Evolutionary conservation across 2,329 filamentous ascomycete species (phyloP).

Genomic region (Trichoderma atroviride): DNA sequence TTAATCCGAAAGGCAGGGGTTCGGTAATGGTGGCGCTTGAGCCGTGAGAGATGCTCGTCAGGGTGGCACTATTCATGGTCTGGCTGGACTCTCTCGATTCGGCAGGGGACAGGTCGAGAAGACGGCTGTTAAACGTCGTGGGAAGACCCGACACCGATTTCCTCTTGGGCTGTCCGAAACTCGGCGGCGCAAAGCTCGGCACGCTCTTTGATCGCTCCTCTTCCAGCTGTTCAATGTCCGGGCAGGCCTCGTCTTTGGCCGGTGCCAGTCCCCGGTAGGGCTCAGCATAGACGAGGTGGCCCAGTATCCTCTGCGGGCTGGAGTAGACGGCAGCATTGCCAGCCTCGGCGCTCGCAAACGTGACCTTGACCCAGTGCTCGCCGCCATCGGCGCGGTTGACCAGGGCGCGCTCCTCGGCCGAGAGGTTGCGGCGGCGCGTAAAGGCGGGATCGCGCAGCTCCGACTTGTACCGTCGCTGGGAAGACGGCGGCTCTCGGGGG

Average conservation of each 20-base stretch:
- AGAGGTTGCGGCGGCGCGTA: slow-evolving; percentile 66
- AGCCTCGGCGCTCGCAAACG: slow-evolving; percentile 73
- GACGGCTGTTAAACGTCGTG: slow-evolving; percentile 42
- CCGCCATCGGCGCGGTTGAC: slow-evolving; percentile 83
- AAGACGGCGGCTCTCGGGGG: slow-evolving; percentile 76
- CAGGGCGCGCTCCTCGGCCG: slow-evolving; percentile 72
- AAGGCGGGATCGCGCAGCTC: slow-evolving; percentile 74
- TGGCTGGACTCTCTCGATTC: slow-evolving; percentile 55
- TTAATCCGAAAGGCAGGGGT: slow-evolving; percentile 25
- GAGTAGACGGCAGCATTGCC: slow-evolving; percentile 70
- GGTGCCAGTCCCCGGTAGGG: slow-evolving; percentile 68
- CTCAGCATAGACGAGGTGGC: slow-evolving; percentile 71
- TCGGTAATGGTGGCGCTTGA: slow-evolving; percentile 53
- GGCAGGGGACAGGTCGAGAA: slow-evolving; percentile 47
- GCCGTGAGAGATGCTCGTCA: slow-evolving; percentile 46
- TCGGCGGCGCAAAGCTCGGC: slow-evolving; percentile 32
- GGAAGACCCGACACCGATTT: slow-evolving; percentile 38
- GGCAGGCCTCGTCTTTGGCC: slow-evolving; percentile 63
- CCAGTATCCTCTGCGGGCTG: slow-evolving; percentile 72
- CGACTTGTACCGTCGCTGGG: slow-evolving; percentile 70
- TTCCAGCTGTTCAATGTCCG: slow-evolving; percentile 50
- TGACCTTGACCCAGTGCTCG: slow-evolving; percentile 89
- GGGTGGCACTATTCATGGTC: slow-evolving; percentile 60
- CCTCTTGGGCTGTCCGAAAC: slow-evolving; percentile 34
- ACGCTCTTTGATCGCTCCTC: slow-evolving; percentile 43